These are phyloP conservation scores for Ehretia macrophylla DNA, from an alignment of 257 asterid genomes.

Conservation along the genomic window DNA sequence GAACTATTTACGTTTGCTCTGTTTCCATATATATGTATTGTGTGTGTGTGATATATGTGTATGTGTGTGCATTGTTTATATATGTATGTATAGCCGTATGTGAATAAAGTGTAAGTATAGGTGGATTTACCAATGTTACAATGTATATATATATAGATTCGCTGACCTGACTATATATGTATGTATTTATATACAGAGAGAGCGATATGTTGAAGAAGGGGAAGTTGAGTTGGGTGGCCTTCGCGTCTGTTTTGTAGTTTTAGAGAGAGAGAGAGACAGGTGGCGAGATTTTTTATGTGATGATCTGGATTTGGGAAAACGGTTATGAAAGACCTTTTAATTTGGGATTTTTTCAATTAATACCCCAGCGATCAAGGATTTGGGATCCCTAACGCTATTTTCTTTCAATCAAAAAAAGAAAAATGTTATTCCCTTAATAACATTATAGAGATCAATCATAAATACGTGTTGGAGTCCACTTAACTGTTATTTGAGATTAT, in stretches of 20 bases:
- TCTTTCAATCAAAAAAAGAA: no score
- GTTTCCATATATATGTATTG: background rate
- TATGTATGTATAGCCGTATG: background rate
- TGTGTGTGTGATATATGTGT: background rate
- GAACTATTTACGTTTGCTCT: background rate
- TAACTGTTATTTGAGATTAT: no score
- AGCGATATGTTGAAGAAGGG: conserved; percentile 12
- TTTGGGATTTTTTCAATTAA: background rate
- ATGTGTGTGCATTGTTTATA: background rate
- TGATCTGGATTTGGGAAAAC: conserved; percentile 12
- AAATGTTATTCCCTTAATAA: no score
- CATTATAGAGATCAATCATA: no score
- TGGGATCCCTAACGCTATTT: no score
- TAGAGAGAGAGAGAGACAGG: background rate
- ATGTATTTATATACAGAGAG: no score
- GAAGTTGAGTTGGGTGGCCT: conserved; percentile 2
- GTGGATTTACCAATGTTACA: background rate
- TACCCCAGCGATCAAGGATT: no score
- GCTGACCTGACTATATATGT: no score
- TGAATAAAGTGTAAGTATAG: no score
- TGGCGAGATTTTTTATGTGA: background rate
- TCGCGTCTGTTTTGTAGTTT: conserved; percentile 2
- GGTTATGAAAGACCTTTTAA: conserved; percentile 4
- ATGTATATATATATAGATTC: conserved; percentile 7
- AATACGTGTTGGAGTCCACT: no score